phyloP scores from a whole-genome alignment of 2,329 filamentous ascomycete species.

The Nothophaeocryptopus gaeumannii region DNA sequence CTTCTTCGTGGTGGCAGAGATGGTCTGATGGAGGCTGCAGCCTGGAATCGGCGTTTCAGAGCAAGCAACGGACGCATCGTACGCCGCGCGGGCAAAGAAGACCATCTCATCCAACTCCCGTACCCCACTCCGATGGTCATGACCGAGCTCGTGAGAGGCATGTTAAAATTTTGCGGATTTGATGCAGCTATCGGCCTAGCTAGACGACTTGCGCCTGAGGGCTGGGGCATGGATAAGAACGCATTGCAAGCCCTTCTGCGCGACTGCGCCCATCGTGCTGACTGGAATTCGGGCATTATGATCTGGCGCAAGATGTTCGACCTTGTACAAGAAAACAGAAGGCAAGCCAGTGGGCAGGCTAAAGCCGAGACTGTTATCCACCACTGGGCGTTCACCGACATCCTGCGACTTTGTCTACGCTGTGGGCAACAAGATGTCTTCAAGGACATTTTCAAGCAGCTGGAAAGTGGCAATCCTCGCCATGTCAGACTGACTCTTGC shows the following conservation, averaged over 20 bases:
- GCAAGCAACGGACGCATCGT: slow-evolving; percentile 30
- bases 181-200: slow-evolving; percentile 43
- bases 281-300: slow-evolving; percentile 38
- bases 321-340: slow-evolving; percentile 17
- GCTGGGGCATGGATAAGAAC: slow-evolving; percentile 45
- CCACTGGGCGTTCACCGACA: slow-evolving; percentile 21
- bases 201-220: slow-evolving; percentile 42
- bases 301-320: slow-evolving; percentile 44
- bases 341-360: slow-evolving; percentile 14
- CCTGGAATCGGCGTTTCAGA: slow-evolving; percentile 13
- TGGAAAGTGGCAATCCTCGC: neutral
- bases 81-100: slow-evolving; percentile 13
- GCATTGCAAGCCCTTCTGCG: slow-evolving; percentile 41
- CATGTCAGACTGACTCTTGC: no score
- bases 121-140: slow-evolving; percentile 46
- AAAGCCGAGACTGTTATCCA: slow-evolving; percentile 11
- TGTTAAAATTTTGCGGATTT: slow-evolving; percentile 46
- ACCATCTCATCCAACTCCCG: slow-evolving; percentile 43
- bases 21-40: slow-evolving; percentile 39
- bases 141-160: slow-evolving; percentile 41
- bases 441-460: slow-evolving; percentile 12
- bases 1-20: slow-evolving; percentile 40
- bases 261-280: slow-evolving; percentile 40
- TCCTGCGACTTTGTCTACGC: slow-evolving; percentile 26
- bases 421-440: slow-evolving; percentile 19